Conservation (phyloP, 805 yeast genomes). For the Metschnikowia henanensis region DNA sequence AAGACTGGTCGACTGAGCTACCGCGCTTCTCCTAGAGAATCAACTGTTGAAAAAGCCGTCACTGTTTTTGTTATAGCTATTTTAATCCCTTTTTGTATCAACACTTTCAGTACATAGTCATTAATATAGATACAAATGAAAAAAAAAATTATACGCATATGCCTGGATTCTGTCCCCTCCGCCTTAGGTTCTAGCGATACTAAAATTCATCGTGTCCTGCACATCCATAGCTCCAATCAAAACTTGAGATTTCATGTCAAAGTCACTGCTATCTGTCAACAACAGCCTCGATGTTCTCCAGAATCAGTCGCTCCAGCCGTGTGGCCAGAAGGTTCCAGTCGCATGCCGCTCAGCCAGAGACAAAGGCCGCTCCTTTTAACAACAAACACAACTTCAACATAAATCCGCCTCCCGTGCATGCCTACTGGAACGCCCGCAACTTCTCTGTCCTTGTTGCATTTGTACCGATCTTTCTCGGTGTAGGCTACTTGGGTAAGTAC, state of each 20-base stretch:
- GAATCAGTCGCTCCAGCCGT: slow-evolving; percentile 23
- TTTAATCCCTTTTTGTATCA: too few relatives aligned
- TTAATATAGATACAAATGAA: too few relatives aligned
- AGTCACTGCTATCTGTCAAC: slow-evolving; percentile 4
- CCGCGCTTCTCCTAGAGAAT: too few relatives aligned
- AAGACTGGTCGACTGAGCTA: too few relatives aligned
- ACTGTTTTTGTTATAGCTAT: too few relatives aligned
- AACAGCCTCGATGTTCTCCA: slow-evolving; percentile 27
- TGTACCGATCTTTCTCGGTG: slow-evolving; percentile 36
- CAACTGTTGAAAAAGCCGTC: too few relatives aligned
- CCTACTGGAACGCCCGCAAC: slow-evolving; percentile 44
- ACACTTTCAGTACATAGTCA: too few relatives aligned
- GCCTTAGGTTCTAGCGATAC: not conserved
- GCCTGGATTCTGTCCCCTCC: too few relatives aligned
- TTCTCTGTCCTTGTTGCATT: slow-evolving; percentile 37
- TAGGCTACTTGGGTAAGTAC: slow-evolving; percentile 35
- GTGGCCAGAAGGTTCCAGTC: slow-evolving; percentile 32
- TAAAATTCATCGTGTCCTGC: slow-evolving; percentile 3
- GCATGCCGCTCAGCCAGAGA: slow-evolving; percentile 19
- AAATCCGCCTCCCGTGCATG: slow-evolving; percentile 46
- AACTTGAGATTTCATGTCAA: slow-evolving; percentile 14
- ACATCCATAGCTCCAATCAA: slow-evolving; percentile 14
- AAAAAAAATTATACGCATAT: too few relatives aligned
- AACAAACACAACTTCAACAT: slow-evolving; percentile 43
- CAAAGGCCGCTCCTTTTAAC: slow-evolving; percentile 33